Percentiles rank a stretch among this genome's conserved stretches.
Evolutionary conservation across 257 asterid species (phyloP).

Genomic region (Thymus quinquecostatus): DNA sequence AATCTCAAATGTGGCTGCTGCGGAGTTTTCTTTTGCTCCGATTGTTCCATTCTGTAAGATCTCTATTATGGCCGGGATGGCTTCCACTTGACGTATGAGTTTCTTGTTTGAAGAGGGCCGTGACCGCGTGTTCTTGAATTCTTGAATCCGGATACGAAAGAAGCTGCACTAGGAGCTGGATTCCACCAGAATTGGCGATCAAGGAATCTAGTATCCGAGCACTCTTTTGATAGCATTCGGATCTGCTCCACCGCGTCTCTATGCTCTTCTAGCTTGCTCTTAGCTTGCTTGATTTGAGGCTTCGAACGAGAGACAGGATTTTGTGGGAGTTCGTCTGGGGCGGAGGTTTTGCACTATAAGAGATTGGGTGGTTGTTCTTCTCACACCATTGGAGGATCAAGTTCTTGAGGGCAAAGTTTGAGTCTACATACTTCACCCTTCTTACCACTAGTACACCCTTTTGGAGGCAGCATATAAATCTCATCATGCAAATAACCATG

Average conservation of each 20-base stretch:
- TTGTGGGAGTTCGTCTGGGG: conserved; percentile 27
- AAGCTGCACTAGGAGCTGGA: conserved; percentile 54
- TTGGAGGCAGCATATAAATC: no score
- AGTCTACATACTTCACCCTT: no score
- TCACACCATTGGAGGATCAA: conserved; percentile 78
- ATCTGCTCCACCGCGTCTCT: conserved; percentile 65
- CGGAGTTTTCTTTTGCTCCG: no score
- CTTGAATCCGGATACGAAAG: conserved; percentile 74
- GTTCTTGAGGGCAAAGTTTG: conserved; percentile 76
- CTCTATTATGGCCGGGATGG: conserved; percentile 69
- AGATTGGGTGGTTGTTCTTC: conserved; percentile 53
- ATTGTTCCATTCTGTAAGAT: conserved; percentile 12
- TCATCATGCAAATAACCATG: no score
- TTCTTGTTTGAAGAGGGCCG: conserved; percentile 79
- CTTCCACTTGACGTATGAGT: conserved; percentile 56
- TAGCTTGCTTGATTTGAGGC: conserved; percentile 52
- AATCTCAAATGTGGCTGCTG: no score
- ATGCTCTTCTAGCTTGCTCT: conserved; percentile 50
- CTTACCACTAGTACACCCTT: no score
- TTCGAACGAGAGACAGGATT: conserved; percentile 43
- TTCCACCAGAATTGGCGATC: conserved; percentile 69
- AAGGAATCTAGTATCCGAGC: conserved; percentile 57
- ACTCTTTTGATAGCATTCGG: conserved; percentile 73
- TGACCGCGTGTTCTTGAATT: conserved; percentile 82
- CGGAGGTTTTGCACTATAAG: conserved; percentile 24